These are phyloP conservation scores for Boletus tylopilopsis DNA, from an alignment of 768 basidiomycete genomes.

Conservation along the genomic window DNA sequence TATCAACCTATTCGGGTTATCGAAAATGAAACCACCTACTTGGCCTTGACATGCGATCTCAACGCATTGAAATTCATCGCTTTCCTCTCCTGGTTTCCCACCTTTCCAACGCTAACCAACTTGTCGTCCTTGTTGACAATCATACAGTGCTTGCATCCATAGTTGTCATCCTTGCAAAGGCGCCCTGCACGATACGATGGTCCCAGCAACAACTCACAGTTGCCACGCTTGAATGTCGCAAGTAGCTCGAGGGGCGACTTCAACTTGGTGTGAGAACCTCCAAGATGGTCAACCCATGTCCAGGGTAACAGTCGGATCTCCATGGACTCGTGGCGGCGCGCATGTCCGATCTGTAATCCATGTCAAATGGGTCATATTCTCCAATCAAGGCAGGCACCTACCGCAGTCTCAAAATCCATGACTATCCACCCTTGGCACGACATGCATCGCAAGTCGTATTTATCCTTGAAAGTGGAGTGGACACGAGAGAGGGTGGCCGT, in stretches of 20 bases:
- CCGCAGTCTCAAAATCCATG: conserved; percentile 47
- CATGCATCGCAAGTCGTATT: conserved; percentile 41
- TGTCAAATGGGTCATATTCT: background rate
- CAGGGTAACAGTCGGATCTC: conserved; percentile 34
- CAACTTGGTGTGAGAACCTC: no score
- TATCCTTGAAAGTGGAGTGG: conserved; percentile 15
- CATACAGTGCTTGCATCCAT: conserved; percentile 54
- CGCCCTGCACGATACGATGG: conserved; percentile 19
- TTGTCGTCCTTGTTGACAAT: background rate
- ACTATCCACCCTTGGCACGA: conserved; percentile 48
- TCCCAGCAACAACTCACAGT: conserved; percentile 15
- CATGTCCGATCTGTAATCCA: conserved; percentile 52
- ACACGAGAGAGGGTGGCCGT: conserved; percentile 22
- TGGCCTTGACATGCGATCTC: conserved; percentile 58
- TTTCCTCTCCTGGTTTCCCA: conserved; percentile 3
- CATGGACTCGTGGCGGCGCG: conserved; percentile 59
- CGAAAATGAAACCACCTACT: conserved; percentile 37
- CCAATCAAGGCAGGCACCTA: conserved; percentile 24
- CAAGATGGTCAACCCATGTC: no score
- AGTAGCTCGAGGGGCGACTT: no score
- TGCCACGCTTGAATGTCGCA: conserved; percentile 28
- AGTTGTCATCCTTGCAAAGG: conserved; percentile 36
- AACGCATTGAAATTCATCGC: conserved; percentile 52
- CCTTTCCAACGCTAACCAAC: background rate
- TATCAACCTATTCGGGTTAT: background rate